These are phyloP conservation scores for Vitis amurensis DNA, from an alignment of 164 flowering plant species.

Conservation along the genomic window DNA sequence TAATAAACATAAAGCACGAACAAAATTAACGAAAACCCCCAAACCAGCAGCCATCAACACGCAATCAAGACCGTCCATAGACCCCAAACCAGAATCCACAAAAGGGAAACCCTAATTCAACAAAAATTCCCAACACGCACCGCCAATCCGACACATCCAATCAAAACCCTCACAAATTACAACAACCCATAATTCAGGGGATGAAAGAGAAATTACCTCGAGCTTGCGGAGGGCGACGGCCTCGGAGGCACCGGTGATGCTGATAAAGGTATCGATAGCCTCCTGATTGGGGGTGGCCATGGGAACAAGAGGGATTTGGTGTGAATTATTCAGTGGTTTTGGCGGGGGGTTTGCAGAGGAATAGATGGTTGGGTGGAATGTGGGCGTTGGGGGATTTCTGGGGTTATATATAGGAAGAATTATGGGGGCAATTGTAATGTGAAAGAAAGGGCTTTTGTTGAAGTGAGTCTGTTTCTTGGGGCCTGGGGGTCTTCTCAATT, in stretches of 20 bases:
- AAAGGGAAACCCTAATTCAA: slow-evolving; percentile 16
- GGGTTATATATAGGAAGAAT: too few relatives aligned
- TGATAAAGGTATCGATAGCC: slow-evolving; percentile 75
- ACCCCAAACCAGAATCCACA: slow-evolving; percentile 1
- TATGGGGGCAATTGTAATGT: too few relatives aligned
- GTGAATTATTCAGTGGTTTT: not conserved
- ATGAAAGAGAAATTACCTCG: slow-evolving; percentile 38
- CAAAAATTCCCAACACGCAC: not conserved
- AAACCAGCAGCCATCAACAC: not conserved
- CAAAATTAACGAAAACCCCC: not conserved
- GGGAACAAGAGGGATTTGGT: not conserved
- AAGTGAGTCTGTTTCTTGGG: too few relatives aligned
- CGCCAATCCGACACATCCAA: not conserved
- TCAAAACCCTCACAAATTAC: not conserved
- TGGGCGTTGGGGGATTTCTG: too few relatives aligned
- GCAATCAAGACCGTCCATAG: not conserved
- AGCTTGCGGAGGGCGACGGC: slow-evolving; percentile 61
- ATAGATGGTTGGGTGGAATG: not conserved
- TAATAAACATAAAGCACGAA: too few relatives aligned
- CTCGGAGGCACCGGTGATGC: slow-evolving; percentile 79
- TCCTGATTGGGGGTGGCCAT: slow-evolving; percentile 80
- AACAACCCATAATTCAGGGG: not conserved
- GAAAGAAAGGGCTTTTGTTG: too few relatives aligned
- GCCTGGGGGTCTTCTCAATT: slow-evolving; percentile 1
- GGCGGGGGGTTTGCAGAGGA: not conserved